Base-by-base conservation (phyloP, 1,284 basidiomycete species). In the Melampsora larici-populina region DNA sequence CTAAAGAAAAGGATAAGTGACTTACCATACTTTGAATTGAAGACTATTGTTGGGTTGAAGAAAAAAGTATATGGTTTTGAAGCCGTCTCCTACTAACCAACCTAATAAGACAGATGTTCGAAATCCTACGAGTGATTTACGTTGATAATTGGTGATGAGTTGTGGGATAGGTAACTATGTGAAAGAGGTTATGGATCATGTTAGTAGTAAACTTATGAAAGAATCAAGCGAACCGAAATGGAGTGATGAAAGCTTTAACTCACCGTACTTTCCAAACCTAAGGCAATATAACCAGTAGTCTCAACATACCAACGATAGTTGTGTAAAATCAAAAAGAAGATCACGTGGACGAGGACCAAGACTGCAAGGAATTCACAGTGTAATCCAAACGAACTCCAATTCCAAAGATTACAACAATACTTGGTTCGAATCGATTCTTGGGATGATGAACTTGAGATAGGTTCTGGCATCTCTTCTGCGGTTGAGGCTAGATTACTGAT, bases 91-190 rank as follows among this genome's bases (percentile, higher is more conserved):
- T 46, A 84, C 82, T 43, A 86, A 81, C 86, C 85, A 86, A 5
- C 84, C 84, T 0, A 83, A 83, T 2, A 87, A 81, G 0, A 86
- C 86, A 0, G 83, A 83, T 9, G 83, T 80, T 31, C 86, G 81
- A 81, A 87, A 86, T 0, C 87, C 87, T 17, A 86, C 85, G 9
- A 86, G 85, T 17, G 84, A 84, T 79, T 86, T 86, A 46, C 85
- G 82, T 8, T 82, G 79, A 67, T 83, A 85, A 79, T 87, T 87
- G 46, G 84, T 81, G 69, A 87, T 82, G 48, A 87, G 84, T 80
- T 87, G 87, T 0, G 87, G 87, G 67, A 87, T 84, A 0, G 87
- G 87, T 0, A 87, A 82, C 81, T 81, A 70, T 4, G 15, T 24
- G 40, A 36, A 73, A 55, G 49, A 21, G 33, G 17, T 24, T 58